These are phyloP conservation scores for Aspergillus oerlinghausenensis DNA, from an alignment of 2,329 filamentous ascomycete genomes.

Conservation along the genomic window DNA sequence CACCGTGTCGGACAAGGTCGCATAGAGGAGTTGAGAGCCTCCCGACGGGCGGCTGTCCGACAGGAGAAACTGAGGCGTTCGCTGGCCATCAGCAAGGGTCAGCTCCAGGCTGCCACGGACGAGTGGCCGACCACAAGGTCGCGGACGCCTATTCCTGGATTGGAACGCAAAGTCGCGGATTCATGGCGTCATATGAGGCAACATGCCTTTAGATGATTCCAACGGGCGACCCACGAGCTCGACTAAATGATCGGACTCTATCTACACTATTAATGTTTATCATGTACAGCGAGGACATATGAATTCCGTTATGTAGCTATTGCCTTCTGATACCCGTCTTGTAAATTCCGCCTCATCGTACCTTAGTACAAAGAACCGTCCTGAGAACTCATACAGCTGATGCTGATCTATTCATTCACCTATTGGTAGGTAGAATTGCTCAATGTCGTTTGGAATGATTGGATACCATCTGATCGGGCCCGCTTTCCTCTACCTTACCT, in stretches of 20 bases:
- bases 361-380: too few relatives aligned
- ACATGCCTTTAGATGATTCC: constrained; percentile 28
- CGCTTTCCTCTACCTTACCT: too few relatives aligned
- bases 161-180: constrained; percentile 31
- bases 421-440: too few relatives aligned
- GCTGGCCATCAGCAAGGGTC: constrained; percentile 30
- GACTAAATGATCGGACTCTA: background rate
- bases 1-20: constrained; percentile 77
- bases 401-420: too few relatives aligned
- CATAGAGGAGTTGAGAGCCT: constrained; percentile 70
- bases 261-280: background rate
- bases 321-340: too few relatives aligned
- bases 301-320: too few relatives aligned
- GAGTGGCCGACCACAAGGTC: constrained; percentile 26
- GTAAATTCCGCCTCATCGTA: too few relatives aligned
- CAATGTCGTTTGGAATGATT: too few relatives aligned
- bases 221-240: background rate
- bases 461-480: too few relatives aligned
- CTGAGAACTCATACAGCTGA: too few relatives aligned
- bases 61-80: constrained; percentile 39
- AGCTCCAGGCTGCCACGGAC: constrained; percentile 29
- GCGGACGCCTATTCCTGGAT: constrained; percentile 23
- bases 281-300: background rate
- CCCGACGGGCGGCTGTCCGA: constrained; percentile 54
- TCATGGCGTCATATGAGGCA: constrained; percentile 33